These are phyloP conservation scores for Elongisporangium senticosum DNA, from an alignment of 352 stramenopile species.

Conservation along the genomic window DNA sequence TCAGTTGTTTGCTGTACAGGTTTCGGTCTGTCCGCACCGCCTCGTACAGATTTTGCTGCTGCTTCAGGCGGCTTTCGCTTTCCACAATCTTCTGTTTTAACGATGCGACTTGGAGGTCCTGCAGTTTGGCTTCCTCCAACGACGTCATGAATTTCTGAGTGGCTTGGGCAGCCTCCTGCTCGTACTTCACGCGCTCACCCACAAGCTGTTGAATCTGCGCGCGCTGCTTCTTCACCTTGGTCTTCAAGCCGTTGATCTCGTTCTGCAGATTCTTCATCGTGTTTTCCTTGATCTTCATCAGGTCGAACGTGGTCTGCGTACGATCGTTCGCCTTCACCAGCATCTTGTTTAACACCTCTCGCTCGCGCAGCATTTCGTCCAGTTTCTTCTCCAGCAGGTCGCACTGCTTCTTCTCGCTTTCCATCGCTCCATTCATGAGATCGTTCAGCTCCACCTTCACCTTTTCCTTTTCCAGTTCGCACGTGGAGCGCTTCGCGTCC, in stretches of 20 bases:
- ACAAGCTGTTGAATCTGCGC: slow-evolving; percentile 82
- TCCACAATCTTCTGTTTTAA: slow-evolving; percentile 75
- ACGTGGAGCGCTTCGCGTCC: slow-evolving; percentile 45
- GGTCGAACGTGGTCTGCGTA: slow-evolving; percentile 81
- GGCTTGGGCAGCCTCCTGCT: slow-evolving; percentile 72
- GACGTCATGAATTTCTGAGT: slow-evolving; percentile 82
- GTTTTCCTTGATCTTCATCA: slow-evolving; percentile 90
- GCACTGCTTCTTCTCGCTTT: slow-evolving; percentile 61
- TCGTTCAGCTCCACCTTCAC: slow-evolving; percentile 56
- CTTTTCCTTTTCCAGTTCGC: slow-evolving; percentile 63
- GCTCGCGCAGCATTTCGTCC: slow-evolving; percentile 75
- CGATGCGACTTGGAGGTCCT: slow-evolving; percentile 66
- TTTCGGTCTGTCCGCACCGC: slow-evolving; percentile 89
- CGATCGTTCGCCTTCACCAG: slow-evolving; percentile 78
- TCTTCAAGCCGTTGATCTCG: slow-evolving; percentile 82
- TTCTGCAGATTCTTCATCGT: slow-evolving; percentile 88
- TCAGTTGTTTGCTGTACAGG: slow-evolving; percentile 91
- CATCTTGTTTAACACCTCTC: slow-evolving; percentile 84
- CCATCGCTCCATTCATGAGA: slow-evolving; percentile 56
- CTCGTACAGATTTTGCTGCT: slow-evolving; percentile 95
- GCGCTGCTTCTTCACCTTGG: slow-evolving; percentile 75
- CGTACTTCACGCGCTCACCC: slow-evolving; percentile 83
- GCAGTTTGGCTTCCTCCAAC: slow-evolving; percentile 72
- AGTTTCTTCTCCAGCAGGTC: slow-evolving; percentile 72
- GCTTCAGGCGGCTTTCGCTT: slow-evolving; percentile 81